A percentile compares a stretch with the other conserved stretches of the same genome.
Conservation (phyloP, 2,329 filamentous ascomycete species). For the Gnomoniopsis smithogilvyi region DNA sequence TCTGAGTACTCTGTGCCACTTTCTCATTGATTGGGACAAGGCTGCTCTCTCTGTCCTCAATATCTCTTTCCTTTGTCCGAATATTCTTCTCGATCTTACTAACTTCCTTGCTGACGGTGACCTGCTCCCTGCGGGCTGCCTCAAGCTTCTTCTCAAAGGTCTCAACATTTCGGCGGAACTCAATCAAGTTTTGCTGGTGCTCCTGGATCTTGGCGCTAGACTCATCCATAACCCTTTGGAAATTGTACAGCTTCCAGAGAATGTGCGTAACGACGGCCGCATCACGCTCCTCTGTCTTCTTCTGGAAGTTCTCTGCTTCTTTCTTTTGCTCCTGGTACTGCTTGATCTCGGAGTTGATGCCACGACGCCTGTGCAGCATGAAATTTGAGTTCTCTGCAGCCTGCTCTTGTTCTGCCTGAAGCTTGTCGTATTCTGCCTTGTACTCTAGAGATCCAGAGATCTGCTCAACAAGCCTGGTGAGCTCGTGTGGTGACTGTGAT, state of each 20-base stretch:
- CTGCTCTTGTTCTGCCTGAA: conserved; percentile 84
- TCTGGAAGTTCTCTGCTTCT: conserved; percentile 90
- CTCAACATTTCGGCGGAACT: conserved; percentile 83
- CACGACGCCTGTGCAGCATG: conserved; percentile 83
- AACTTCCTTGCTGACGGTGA: conserved; percentile 71
- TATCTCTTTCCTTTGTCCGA: conserved; percentile 78
- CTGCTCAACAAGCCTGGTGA: conserved; percentile 92
- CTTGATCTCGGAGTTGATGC: conserved; percentile 96
- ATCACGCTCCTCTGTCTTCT: conserved; percentile 86
- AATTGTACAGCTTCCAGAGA: conserved; percentile 94
- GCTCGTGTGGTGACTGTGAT: conserved; percentile 87
- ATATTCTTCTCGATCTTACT: conserved; percentile 81
- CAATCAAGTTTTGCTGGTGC: conserved; percentile 92
- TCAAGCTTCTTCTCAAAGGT: conserved; percentile 79
- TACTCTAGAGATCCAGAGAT: conserved; percentile 95
- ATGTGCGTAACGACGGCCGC: conserved; percentile 90
- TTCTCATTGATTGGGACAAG: conserved; percentile 92
- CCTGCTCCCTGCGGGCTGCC: conserved; percentile 78
- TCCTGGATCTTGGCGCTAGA: conserved; percentile 87
- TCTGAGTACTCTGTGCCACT: conserved; percentile 71
- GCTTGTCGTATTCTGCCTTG: conserved; percentile 86
- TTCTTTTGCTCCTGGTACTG: conserved; percentile 96
- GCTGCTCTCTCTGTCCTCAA: conserved; percentile 81
- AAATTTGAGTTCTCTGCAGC: conserved; percentile 85
- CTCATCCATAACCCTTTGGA: conserved; percentile 89